phyloP scores from a whole-genome alignment of 2,329 filamentous ascomycete genomes.

The Colletotrichum sp. region DNA sequence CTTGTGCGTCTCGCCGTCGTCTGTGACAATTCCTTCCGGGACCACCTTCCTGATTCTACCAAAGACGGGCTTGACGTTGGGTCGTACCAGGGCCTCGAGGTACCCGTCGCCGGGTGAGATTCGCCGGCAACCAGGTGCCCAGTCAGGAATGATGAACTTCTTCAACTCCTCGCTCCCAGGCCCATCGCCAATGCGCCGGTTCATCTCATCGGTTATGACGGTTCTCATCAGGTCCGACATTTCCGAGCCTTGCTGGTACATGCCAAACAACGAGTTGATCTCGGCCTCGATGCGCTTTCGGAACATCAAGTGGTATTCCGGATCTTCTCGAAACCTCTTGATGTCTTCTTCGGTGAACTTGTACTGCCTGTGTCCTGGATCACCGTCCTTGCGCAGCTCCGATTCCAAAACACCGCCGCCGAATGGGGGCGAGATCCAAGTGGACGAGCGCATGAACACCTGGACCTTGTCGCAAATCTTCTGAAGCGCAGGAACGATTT shows the following conservation, averaged over 20 bases:
- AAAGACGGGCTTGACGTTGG: slow-evolving; percentile 49
- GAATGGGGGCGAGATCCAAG: slow-evolving; percentile 32
- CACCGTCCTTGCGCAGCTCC: slow-evolving; percentile 31
- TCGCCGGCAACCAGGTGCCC: slow-evolving; percentile 47
- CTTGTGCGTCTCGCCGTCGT: slow-evolving; percentile 32
- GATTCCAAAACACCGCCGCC: slow-evolving; percentile 27
- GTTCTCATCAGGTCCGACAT: slow-evolving; percentile 42
- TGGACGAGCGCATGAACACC: slow-evolving; percentile 33
- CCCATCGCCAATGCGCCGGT: slow-evolving; percentile 38
- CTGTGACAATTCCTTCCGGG: slow-evolving; percentile 31
- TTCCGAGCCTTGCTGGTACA: slow-evolving; percentile 45
- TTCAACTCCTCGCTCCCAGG: slow-evolving; percentile 45
- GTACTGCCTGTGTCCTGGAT: slow-evolving; percentile 43
- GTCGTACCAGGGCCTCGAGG: slow-evolving; percentile 43
- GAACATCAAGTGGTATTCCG: slow-evolving; percentile 44
- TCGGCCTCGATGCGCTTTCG: slow-evolving; percentile 47
- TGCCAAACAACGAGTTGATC: slow-evolving; percentile 45
- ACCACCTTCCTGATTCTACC: slow-evolving; percentile 41
- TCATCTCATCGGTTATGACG: slow-evolving; percentile 47
- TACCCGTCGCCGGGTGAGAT: slow-evolving; percentile 48
- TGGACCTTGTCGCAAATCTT: slow-evolving; percentile 24
- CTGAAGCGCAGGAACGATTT: slow-evolving; percentile 52
- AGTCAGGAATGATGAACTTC: slow-evolving; percentile 44
- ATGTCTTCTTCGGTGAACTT: slow-evolving; percentile 29
- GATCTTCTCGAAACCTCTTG: slow-evolving; percentile 41